A percentile compares a stretch with the other conserved stretches of the same genome.
phyloP scores from a whole-genome alignment of 2,329 filamentous ascomycete genomes.

The Aspergillus fijiensis region DNA sequence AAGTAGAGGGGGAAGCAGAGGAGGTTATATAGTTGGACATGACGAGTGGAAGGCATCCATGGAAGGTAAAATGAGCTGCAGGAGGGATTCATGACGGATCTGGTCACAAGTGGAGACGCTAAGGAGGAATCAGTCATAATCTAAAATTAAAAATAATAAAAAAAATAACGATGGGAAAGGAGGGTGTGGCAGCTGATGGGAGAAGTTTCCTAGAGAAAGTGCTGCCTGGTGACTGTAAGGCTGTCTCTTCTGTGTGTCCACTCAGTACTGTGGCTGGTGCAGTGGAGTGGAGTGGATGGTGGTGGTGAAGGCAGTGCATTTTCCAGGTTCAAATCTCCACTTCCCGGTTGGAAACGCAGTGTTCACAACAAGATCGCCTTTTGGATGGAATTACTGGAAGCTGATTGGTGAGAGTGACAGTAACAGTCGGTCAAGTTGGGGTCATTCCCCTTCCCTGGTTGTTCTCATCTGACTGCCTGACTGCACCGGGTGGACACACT shows the following conservation, averaged over 20 bases:
- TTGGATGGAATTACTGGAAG: conserved; percentile 1
- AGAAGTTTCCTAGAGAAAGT: conserved; percentile 9
- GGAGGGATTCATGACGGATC: conserved; percentile 18
- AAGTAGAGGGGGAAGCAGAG: not conserved
- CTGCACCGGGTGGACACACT: not conserved
- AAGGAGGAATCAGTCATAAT: not conserved
- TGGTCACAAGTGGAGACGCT: conserved; percentile 18
- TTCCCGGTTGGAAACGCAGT: not conserved
- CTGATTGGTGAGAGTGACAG: conserved; percentile 12
- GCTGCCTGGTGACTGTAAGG: conserved; percentile 11
- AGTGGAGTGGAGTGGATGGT: not conserved
- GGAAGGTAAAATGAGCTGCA: conserved; percentile 3
- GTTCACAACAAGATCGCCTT: conserved; percentile 3
- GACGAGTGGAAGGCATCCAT: conserved; percentile 13
- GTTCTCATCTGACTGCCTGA: not conserved
- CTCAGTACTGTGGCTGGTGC: not conserved
- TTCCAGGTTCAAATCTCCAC: not conserved
- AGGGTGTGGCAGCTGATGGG: not conserved
- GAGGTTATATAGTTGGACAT: conserved; percentile 14
- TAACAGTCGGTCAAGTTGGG: conserved; percentile 14
- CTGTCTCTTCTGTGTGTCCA: conserved; percentile 5
- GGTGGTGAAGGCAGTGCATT: not conserved
- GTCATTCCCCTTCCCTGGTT: not conserved
- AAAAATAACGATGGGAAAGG: not conserved
- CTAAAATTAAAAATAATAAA: conserved; percentile 1